phyloP scores from a whole-genome alignment of 768 basidiomycete species.

The Podaxis rugospora region DNA sequence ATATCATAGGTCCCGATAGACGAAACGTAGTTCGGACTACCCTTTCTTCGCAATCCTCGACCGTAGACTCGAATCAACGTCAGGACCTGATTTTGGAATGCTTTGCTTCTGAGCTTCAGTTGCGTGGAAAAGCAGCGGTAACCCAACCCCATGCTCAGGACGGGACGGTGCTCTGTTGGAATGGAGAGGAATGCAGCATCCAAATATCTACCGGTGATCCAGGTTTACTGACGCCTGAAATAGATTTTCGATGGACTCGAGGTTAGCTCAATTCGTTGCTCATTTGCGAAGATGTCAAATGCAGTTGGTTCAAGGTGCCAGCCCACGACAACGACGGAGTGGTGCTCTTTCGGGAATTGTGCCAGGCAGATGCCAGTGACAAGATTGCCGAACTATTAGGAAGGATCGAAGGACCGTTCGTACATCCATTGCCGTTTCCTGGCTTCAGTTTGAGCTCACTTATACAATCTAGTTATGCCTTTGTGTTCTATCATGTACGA shows the following conservation, averaged over 20 bases:
- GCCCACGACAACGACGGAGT: constrained; percentile 70
- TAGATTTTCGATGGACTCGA: constrained; percentile 78
- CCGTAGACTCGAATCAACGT: background rate
- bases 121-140: constrained; percentile 57
- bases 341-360: constrained; percentile 38
- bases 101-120: constrained; percentile 70
- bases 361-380: constrained; percentile 24
- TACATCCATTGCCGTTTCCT: constrained; percentile 10
- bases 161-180: constrained; percentile 75
- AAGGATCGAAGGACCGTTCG: constrained; percentile 79
- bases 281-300: background rate
- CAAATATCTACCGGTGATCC: background rate
- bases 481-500: constrained; percentile 73
- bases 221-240: background rate
- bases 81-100: constrained; percentile 39
- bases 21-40: constrained; percentile 25
- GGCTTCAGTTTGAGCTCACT: constrained; percentile 1
- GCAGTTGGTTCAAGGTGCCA: constrained; percentile 38
- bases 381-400: constrained; percentile 52
- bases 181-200: constrained; percentile 59
- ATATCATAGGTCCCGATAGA: constrained; percentile 59
- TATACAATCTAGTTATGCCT: constrained; percentile 61
- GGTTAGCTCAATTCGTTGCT: constrained; percentile 31
- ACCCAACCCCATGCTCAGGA: constrained; percentile 63
- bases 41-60: background rate